Evolutionary conservation across 2,329 filamentous ascomycete species (phyloP), one percentile per base, ranked within the genome.

Genomic region (Beauveria pseudobassiana): DNA sequence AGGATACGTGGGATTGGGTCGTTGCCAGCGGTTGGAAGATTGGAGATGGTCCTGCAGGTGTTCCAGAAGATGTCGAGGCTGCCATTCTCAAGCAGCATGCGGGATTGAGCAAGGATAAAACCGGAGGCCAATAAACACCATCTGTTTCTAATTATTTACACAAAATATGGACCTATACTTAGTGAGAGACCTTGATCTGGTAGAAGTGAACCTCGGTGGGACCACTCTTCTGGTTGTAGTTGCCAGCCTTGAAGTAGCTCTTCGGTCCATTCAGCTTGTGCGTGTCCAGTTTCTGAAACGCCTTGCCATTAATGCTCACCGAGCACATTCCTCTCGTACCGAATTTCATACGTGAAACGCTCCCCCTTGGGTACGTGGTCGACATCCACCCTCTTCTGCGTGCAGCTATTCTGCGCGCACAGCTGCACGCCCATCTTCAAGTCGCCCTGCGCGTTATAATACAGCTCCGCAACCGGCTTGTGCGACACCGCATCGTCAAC

Each of bases 401-500:
- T 66, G 14, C 73, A 72, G 54, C 65, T 71, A 38, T 62, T 59
- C 10, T 52, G n/a, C 4, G 65, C 65, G 48, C 67, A 73, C 64
- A 72, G 70, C 57, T 75, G 72, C n/a, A 78, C 75, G 2, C 75
- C 75, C 62, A 77, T 71, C 1, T 65, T 68, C 22, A 78, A 61
- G 1, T 67, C 68, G 5, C 76, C 76, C 2, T 64, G 66, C 8
- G 66, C 61, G 54, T 71, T 73, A 63, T 73, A 73, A 66, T 74
- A 78, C 18, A 78, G 65, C 63, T 78, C 76, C 18, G 69, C 71
- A 14, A 77, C 69, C 1, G 76, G 76, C 65, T 77, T 77, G 62
- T 62, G 69, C 24, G 72, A 75, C 12, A 75, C 63, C 18, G 61
- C 66, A 52, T 72, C 71, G 48, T 76, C 72, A 53, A 75, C 72